phyloP scores from a whole-genome alignment of 768 basidiomycete genomes.

The Pleurotus tuoliensis region DNA sequence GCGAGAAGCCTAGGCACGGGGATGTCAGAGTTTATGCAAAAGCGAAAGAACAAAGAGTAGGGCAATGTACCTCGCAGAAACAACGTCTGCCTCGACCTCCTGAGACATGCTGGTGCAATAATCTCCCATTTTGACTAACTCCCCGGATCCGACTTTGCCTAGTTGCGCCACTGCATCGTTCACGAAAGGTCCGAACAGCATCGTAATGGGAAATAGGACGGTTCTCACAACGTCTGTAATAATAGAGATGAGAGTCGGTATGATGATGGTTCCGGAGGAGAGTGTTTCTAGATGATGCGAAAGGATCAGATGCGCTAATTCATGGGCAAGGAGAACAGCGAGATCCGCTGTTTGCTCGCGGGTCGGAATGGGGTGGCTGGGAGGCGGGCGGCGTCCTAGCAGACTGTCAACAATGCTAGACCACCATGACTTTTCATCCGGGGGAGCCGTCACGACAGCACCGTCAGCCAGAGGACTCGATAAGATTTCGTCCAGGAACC shows the following conservation, averaged over 20 bases:
- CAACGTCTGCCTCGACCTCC: slow-evolving; percentile 91
- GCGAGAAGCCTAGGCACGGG: slow-evolving; percentile 68
- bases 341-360: slow-evolving; percentile 83
- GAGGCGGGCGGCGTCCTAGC: slow-evolving; percentile 26
- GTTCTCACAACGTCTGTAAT: slow-evolving; percentile 72
- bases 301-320: slow-evolving; percentile 86
- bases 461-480: slow-evolving; percentile 32
- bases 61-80: slow-evolving; percentile 67
- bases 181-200: slow-evolving; percentile 91
- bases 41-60: not conserved
- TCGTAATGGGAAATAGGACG: slow-evolving; percentile 82
- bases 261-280: slow-evolving; percentile 78
- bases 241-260: slow-evolving; percentile 78
- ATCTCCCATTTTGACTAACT: slow-evolving; percentile 68
- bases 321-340: slow-evolving; percentile 89
- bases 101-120: slow-evolving; percentile 78
- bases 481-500: slow-evolving; percentile 87
- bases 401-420: slow-evolving; percentile 45
- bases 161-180: slow-evolving; percentile 88
- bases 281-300: slow-evolving; percentile 91
- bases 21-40: slow-evolving; percentile 6
- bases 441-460: slow-evolving; percentile 12
- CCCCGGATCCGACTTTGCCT: slow-evolving; percentile 72
- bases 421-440: slow-evolving; percentile 38
- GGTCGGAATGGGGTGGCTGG: slow-evolving; percentile 54